These are phyloP conservation scores for Candida sanyaensis DNA, from an alignment of 1,139 yeast species.

Conservation along the genomic window DNA sequence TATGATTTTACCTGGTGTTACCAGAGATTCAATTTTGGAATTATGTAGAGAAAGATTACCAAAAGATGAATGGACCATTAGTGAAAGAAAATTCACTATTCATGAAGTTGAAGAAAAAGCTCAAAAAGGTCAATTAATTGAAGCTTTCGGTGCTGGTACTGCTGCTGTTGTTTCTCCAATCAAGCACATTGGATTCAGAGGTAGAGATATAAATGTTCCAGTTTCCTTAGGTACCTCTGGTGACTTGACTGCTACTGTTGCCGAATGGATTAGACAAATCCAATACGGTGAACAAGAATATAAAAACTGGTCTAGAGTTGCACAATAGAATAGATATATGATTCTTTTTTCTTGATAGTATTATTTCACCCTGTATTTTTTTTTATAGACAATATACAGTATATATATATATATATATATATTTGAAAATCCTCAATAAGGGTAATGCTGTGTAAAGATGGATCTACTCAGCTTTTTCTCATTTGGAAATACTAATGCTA, in stretches of 20 bases:
- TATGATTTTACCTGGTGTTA: conserved; percentile 94
- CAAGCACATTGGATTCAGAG: conserved; percentile 80
- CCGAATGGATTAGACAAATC: conserved; percentile 83
- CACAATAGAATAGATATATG: conserved; percentile 19
- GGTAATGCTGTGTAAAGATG: no score
- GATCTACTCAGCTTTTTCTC: no score
- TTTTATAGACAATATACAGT: conserved; percentile 1
- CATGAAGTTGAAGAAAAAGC: conserved; percentile 78
- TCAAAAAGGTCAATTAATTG: conserved; percentile 77
- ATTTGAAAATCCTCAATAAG: not conserved
- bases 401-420: not conserved
- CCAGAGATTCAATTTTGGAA: conserved; percentile 83
- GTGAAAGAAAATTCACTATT: conserved; percentile 82
- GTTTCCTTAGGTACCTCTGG: conserved; percentile 82
- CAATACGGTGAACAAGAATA: conserved; percentile 85
- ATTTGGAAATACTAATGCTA: not conserved
- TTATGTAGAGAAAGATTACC: conserved; percentile 76
- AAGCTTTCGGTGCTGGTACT: conserved; percentile 97
- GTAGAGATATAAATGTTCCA: conserved; percentile 72
- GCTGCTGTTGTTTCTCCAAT: conserved; percentile 97
- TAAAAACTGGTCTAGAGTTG: conserved; percentile 60
- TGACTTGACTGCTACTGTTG: conserved; percentile 72
- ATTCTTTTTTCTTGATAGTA: not conserved
- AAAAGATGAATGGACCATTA: conserved; percentile 72
- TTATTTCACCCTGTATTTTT: not conserved